Evolutionary conservation across 2,329 filamentous ascomycete species (phyloP).

Genomic region (Fusarium sp.): DNA sequence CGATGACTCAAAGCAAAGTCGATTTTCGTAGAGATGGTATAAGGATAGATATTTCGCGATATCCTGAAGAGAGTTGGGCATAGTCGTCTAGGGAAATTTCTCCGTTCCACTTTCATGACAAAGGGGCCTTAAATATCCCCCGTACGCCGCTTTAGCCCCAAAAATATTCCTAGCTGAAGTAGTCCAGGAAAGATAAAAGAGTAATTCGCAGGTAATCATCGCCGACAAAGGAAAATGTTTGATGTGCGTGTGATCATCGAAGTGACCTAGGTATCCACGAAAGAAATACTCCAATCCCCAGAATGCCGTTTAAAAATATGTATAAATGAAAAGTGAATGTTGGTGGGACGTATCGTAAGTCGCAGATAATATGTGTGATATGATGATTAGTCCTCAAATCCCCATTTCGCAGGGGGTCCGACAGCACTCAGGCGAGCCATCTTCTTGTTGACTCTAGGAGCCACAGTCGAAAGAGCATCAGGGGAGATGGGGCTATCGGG

Average conservation of each 20-base stretch:
- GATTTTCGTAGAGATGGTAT: constrained; percentile 26
- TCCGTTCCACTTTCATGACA: constrained; percentile 22
- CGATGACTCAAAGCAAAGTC: constrained; percentile 22
- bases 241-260: constrained; percentile 31
- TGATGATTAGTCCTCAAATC: constrained; percentile 39
- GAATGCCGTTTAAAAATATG: constrained; percentile 26
- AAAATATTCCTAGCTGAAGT: constrained; percentile 18
- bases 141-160: constrained; percentile 23
- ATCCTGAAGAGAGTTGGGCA: constrained; percentile 15
- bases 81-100: constrained; percentile 20
- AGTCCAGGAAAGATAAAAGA: constrained; percentile 26
- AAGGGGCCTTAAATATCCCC: constrained; percentile 8
- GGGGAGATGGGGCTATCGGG: constrained; percentile 58
- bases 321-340: constrained; percentile 17
- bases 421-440: constrained; percentile 54
- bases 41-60: constrained; percentile 28
- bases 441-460: constrained; percentile 51
- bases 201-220: constrained; percentile 32
- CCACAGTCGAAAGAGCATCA: constrained; percentile 45
- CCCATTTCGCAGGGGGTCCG: constrained; percentile 42
- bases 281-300: constrained; percentile 34
- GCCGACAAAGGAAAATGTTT: constrained; percentile 44
- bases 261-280: constrained; percentile 41
- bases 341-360: constrained; percentile 29
- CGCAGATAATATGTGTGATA: neutral